phyloP scores from a whole-genome alignment of 202 grass and related monocot species.

The Carex arenaria region DNA sequence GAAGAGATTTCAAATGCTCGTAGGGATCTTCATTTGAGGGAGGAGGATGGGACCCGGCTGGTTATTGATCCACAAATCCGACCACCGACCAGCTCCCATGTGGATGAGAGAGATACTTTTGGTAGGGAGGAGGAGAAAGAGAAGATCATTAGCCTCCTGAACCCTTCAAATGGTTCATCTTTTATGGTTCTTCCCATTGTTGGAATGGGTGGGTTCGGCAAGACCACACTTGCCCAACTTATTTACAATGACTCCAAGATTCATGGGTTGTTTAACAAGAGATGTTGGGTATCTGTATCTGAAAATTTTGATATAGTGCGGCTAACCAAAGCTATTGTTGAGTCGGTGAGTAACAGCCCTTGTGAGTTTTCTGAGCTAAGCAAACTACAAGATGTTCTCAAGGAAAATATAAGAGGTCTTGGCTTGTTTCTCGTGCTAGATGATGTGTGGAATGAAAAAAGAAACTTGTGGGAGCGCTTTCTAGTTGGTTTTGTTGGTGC shows the following conservation, averaged over 20 bases:
- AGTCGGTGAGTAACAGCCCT: neutral
- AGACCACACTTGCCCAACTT: constrained; percentile 28
- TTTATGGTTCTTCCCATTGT: constrained; percentile 20
- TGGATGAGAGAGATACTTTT: constrained; percentile 4
- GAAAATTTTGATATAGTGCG: constrained; percentile 12
- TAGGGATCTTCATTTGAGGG: constrained; percentile 11
- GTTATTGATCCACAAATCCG: neutral
- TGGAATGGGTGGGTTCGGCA: constrained; percentile 34
- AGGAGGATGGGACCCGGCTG: neutral
- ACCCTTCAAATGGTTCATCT: neutral
- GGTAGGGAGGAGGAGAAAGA: neutral
- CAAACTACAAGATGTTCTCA: constrained; percentile 14
- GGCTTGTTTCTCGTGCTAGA: constrained; percentile 9
- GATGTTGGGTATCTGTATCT: constrained; percentile 27
- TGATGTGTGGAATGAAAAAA: constrained; percentile 32
- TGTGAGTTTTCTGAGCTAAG: constrained; percentile 1
- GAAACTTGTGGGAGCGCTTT: neutral
- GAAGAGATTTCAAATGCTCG: constrained; percentile 1
- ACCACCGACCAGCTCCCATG: neutral
- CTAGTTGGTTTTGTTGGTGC: neutral
- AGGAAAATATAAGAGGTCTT: neutral
- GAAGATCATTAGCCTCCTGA: neutral
- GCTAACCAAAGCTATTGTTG: neutral
- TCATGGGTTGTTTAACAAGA: neutral
- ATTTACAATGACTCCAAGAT: constrained; percentile 22